Conservation (phyloP, 768 basidiomycete genomes). For the Boletus pseudo-olivaceus region DNA sequence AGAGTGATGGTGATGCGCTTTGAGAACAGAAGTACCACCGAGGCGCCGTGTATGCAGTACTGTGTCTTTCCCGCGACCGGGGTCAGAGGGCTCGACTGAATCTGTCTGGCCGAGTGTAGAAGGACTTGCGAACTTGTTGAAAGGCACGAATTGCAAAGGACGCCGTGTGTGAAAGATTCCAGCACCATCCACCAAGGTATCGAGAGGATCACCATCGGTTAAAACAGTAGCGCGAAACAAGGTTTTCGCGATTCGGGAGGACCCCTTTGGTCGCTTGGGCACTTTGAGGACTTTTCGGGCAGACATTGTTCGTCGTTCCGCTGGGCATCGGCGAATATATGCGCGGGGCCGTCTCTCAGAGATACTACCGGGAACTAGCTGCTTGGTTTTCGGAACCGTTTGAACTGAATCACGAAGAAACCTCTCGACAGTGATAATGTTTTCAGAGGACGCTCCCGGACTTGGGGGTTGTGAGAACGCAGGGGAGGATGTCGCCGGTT, state of each 20-base stretch:
- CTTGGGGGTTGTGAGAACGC: neutral
- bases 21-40: neutral
- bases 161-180: conserved; percentile 15
- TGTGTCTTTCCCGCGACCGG: neutral
- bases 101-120: neutral
- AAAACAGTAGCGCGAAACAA: conserved; percentile 28
- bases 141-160: conserved; percentile 28
- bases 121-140: conserved; percentile 18
- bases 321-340: conserved; percentile 15
- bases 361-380: neutral
- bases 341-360: conserved; percentile 7
- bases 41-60: neutral
- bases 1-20: neutral
- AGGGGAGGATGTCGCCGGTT: conserved; percentile 4
- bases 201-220: conserved; percentile 23
- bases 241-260: conserved; percentile 8
- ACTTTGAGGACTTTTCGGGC: neutral
- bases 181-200: conserved; percentile 10
- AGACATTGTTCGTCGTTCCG: neutral
- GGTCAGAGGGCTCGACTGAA: neutral
- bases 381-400: neutral
- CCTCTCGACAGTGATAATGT: conserved; percentile 23
- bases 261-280: neutral
- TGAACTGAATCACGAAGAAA: conserved; percentile 20
- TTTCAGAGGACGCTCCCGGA: neutral